Evolutionary conservation across 352 stramenopile genomes (phyloP), one percentile per base, ranked within the genome.

Genomic region (Globisporangium barbulae): DNA sequence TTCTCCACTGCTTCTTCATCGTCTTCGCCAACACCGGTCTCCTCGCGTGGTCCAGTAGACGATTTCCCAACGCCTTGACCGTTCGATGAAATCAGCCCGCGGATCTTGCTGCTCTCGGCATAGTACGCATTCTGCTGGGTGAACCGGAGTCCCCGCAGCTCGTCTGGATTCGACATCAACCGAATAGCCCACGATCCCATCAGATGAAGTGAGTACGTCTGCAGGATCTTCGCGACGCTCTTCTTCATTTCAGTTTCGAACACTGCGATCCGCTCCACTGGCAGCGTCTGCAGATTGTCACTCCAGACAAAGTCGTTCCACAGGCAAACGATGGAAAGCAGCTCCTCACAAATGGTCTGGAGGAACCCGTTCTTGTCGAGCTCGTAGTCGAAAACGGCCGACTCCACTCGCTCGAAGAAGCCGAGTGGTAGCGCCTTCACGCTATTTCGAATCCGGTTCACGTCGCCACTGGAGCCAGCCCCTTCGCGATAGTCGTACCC

Each of bases 261-360:
- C 41, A 71, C 64, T 2, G 86, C 41, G 2, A 92, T 78, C 1
- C 78, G 69, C 31, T 86, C 79, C 7, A 85, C 54, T 9, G 73
- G 68, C 25, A 88, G 49, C 9, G 56, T 63, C 44, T 84, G 67
- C 3, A 90, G 62, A 54, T 80, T 77, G 35, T 90, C 78, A 1
- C 75, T 76, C 81, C 81, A 90, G 42, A 89, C 84, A 59, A 92
- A 89, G 64, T 92, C 81, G 52, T 90, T 90, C 83, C 83, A 92
- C 21, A 89, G 50, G 48, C 78, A 90, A 28, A 92, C 78, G 31
- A 92, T 84, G 19, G 79, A 85, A 5, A 90, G 59, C 22, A 92
- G 63, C 54, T 92, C 81, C 55, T 92, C 83, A 48, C 81, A 90
- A n/a, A 90, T 79, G n/a, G 67, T 72, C 59, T 81, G 79, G 22